phyloP scores from a whole-genome alignment of 768 basidiomycete genomes.

The Floccularia luteovirens region DNA sequence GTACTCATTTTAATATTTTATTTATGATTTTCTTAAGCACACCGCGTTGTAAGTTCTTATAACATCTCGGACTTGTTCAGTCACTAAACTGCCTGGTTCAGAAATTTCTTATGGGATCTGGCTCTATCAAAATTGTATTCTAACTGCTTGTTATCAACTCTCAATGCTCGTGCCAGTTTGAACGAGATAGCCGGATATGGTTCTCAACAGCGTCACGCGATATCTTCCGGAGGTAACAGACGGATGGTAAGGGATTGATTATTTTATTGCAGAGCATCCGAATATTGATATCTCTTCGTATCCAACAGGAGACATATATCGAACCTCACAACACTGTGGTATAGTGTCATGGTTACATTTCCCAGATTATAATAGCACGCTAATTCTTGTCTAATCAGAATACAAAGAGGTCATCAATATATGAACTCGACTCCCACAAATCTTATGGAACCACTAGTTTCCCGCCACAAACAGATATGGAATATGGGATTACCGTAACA shows the following conservation, averaged over 20 bases:
- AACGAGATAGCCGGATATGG: slow-evolving; percentile 16
- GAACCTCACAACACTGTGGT: not conserved
- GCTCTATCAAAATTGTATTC: slow-evolving; percentile 39
- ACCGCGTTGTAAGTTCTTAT: slow-evolving; percentile 31
- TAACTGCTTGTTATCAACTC: slow-evolving; percentile 39
- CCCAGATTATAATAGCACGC: too few relatives aligned
- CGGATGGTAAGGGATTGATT: slow-evolving; percentile 5
- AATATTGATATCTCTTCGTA: not conserved
- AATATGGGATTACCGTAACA: slow-evolving; percentile 31
- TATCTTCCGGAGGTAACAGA: slow-evolving; percentile 14
- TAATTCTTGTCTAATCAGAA: slow-evolving; percentile 5
- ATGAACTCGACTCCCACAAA: slow-evolving; percentile 23
- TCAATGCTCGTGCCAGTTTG: slow-evolving; percentile 33
- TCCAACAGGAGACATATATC: not conserved
- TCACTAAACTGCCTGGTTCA: slow-evolving; percentile 5
- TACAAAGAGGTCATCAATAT: slow-evolving; percentile 17
- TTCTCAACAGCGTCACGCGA: slow-evolving; percentile 12
- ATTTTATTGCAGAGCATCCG: not conserved
- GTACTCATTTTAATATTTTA: not conserved
- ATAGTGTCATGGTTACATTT: not conserved
- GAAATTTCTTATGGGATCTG: slow-evolving; percentile 44
- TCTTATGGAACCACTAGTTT: slow-evolving; percentile 10
- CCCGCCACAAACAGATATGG: slow-evolving; percentile 12
- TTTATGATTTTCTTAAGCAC: slow-evolving; percentile 17
- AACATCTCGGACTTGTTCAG: not conserved